Evolutionary conservation across 2,329 filamentous ascomycete genomes (phyloP).

Genomic region (Dryadomyces sulphureus): DNA sequence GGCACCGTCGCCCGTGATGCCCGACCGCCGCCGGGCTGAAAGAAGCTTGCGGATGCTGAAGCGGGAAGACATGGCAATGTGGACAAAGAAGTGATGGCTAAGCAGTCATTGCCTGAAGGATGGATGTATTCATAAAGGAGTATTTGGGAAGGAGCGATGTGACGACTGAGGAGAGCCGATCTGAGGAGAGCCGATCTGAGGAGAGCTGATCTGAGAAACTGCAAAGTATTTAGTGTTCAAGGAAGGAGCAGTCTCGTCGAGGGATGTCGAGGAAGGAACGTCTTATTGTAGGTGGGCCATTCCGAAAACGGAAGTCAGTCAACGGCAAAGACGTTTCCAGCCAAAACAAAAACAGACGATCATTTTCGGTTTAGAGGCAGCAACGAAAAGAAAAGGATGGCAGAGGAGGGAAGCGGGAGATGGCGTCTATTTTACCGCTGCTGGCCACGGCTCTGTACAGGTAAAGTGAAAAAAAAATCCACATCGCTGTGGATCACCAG

Average conservation of each 20-base stretch:
- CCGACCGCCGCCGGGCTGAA: conserved; percentile 13
- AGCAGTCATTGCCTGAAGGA: not conserved
- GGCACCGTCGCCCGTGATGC: not conserved
- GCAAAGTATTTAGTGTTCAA: too few relatives aligned
- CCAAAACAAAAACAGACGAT: too few relatives aligned
- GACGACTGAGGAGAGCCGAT: too few relatives aligned
- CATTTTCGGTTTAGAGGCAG: too few relatives aligned
- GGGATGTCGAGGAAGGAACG: too few relatives aligned
- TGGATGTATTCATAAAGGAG: not conserved
- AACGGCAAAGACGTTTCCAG: too few relatives aligned
- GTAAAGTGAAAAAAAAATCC: not conserved
- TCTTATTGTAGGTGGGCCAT: too few relatives aligned
- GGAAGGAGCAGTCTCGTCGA: too few relatives aligned
- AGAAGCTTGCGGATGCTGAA: conserved; percentile 30
- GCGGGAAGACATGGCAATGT: conserved; percentile 21
- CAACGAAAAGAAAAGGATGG: not conserved
- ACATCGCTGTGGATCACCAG: not conserved
- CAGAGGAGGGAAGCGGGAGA: not conserved
- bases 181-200: too few relatives aligned
- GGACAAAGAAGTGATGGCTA: not conserved
- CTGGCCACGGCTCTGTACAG: too few relatives aligned
- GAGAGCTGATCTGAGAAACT: too few relatives aligned
- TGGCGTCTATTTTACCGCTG: not conserved
- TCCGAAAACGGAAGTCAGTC: too few relatives aligned
- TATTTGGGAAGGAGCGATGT: not conserved